A percentile compares a stretch with the other conserved stretches of the same genome.
Evolutionary conservation across 176 grass and related monocot species (phyloP).

Genomic region (Oryza longistaminata): DNA sequence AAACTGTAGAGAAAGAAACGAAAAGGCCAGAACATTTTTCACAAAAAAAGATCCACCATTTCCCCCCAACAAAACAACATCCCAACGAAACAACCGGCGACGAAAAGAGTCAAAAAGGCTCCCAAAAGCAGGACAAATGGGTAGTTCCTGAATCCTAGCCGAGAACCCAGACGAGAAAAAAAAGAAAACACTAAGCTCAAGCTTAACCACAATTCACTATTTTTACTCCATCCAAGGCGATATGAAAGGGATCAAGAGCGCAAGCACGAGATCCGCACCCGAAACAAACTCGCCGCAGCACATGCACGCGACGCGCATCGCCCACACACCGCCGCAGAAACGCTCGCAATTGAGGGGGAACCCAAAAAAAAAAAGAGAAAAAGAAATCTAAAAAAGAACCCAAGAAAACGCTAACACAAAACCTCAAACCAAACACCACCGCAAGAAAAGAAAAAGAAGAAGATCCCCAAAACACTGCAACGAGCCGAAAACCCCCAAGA

Average conservation of each 20-base stretch:
- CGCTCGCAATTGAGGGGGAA: background rate
- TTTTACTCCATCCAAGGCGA: background rate
- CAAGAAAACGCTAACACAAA: background rate
- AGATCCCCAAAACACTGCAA: background rate
- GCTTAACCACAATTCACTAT: background rate
- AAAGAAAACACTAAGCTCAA: background rate
- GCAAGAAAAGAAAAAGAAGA: background rate
- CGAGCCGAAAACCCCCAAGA: background rate
- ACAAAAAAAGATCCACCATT: background rate
- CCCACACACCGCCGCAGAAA: background rate
- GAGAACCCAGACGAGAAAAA: background rate
- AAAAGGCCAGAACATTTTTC: background rate
- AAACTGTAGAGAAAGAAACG: background rate
- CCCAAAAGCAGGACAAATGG: background rate
- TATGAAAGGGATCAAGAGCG: background rate
- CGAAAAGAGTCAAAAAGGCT: background rate
- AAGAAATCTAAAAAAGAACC: background rate
- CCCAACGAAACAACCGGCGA: background rate
- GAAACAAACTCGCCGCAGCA: background rate
- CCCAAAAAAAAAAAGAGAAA: too few relatives aligned
- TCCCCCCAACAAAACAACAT: background rate
- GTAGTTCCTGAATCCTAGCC: background rate
- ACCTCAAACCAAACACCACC: background rate
- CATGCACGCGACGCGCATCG: background rate
- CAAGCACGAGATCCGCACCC: slow-evolving; percentile 28